These are phyloP conservation scores for Calocera viscosa DNA, from an alignment of 768 basidiomycete genomes.

Conservation along the genomic window DNA sequence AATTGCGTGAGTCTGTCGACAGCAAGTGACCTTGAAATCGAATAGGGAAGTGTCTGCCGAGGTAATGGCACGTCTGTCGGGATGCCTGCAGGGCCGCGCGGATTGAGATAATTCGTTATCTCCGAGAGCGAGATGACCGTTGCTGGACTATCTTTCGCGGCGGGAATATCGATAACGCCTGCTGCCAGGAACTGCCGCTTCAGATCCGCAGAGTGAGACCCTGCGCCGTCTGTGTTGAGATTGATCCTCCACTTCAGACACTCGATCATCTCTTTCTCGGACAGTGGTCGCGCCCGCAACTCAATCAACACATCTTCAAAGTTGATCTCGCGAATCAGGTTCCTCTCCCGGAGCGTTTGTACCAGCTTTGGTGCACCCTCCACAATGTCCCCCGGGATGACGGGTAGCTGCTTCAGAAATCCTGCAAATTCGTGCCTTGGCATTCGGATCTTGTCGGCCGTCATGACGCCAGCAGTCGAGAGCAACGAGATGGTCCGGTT, in stretches of 20 bases:
- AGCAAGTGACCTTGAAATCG: conserved; percentile 48
- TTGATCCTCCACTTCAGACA: conserved; percentile 79
- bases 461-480: conserved; percentile 58
- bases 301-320: conserved; percentile 76
- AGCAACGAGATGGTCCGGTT: conserved; percentile 51
- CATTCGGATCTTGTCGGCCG: conserved; percentile 53
- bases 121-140: conserved; percentile 55
- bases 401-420: conserved; percentile 69
- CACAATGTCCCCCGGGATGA: conserved; percentile 51
- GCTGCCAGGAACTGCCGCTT: conserved; percentile 52
- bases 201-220: conserved; percentile 32
- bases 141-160: conserved; percentile 27
- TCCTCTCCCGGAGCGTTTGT: conserved; percentile 44
- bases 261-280: conserved; percentile 58
- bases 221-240: conserved; percentile 27
- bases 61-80: conserved; percentile 68
- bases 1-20: conserved; percentile 36
- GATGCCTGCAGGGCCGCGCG: conserved; percentile 44
- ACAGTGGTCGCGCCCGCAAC: conserved; percentile 55
- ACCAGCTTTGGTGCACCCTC: conserved; percentile 49
- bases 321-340: conserved; percentile 58
- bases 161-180: conserved; percentile 39
- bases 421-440: conserved; percentile 55
- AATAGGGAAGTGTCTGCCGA: conserved; percentile 52
- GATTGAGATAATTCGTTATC: conserved; percentile 61